Evolutionary conservation across 2,329 filamentous ascomycete genomes (phyloP).

Genomic region (Scytalidium lignicola): DNA sequence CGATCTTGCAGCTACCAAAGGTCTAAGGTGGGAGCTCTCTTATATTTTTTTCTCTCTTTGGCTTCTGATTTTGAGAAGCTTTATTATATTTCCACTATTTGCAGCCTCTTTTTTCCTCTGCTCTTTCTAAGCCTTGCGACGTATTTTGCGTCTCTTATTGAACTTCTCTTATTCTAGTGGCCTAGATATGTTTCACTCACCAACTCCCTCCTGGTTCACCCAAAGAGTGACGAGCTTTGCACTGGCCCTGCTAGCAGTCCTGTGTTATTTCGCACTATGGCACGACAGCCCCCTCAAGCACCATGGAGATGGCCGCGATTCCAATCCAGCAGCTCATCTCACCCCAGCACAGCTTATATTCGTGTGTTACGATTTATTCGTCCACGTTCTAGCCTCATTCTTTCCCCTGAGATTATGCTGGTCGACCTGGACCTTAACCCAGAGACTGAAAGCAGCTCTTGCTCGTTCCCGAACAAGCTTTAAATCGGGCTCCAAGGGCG

Average conservation of each 20-base stretch:
- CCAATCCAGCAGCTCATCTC: not conserved
- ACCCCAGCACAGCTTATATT: constrained; percentile 34
- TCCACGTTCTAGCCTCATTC: constrained; percentile 58
- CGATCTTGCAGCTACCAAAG: not conserved
- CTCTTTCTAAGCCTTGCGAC: no score
- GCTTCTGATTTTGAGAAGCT: not conserved
- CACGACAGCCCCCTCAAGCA: constrained; percentile 3
- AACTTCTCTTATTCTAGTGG: no score
- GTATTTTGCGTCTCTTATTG: not conserved
- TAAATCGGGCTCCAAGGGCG: constrained; percentile 42
- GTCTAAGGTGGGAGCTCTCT: not conserved
- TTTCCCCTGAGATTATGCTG: constrained; percentile 61
- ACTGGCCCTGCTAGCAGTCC: constrained; percentile 7
- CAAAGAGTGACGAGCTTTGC: constrained; percentile 11
- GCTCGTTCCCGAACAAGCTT: constrained; percentile 36
- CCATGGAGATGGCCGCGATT: not conserved
- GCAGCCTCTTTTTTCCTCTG: not conserved
- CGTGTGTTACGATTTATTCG: constrained; percentile 59
- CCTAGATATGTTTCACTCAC: constrained; percentile 1
- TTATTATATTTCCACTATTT: not conserved
- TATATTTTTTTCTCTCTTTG: not conserved
- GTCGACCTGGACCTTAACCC: constrained; percentile 54
- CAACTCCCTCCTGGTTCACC: constrained; percentile 8
- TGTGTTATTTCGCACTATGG: constrained; percentile 11
- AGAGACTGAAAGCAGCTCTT: constrained; percentile 32